phyloP scores from a whole-genome alignment of 352 stramenopile genomes.

The Thalassiosira hispida region DNA sequence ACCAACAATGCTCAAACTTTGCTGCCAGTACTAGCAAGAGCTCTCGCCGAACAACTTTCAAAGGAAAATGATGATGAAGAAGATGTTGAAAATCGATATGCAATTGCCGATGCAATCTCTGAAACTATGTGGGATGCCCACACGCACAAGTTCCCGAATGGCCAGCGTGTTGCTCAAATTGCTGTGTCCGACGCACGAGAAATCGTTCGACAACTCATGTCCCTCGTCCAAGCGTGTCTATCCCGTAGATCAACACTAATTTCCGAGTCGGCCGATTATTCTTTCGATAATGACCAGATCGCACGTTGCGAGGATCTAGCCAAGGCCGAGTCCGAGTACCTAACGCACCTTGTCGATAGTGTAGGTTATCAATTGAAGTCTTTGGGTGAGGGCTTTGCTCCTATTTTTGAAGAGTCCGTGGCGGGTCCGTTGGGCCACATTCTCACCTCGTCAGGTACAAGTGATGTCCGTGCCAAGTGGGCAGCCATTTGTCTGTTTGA shows the following conservation, averaged over 20 bases:
- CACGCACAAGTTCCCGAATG: constrained; percentile 43
- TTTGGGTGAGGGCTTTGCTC: constrained; percentile 57
- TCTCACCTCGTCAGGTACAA: constrained; percentile 32
- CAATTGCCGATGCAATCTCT: constrained; percentile 72
- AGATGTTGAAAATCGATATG: constrained; percentile 72
- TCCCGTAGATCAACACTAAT: constrained; percentile 29
- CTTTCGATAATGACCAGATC: constrained; percentile 65
- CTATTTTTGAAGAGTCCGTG: constrained; percentile 67
- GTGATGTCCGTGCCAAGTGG: constrained; percentile 62
- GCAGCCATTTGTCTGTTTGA: constrained; percentile 79
- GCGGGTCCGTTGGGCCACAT: constrained; percentile 61
- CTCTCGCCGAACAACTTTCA: constrained; percentile 66
- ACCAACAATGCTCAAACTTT: constrained; percentile 35
- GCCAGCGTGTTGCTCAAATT: constrained; percentile 47
- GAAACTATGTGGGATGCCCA: constrained; percentile 72
- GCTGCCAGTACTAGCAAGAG: constrained; percentile 53
- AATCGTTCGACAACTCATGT: constrained; percentile 56
- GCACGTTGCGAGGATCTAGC: constrained; percentile 61
- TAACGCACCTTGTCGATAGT: constrained; percentile 78
- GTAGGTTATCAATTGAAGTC: constrained; percentile 82
- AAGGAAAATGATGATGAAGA: constrained; percentile 66
- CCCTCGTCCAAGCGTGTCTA: constrained; percentile 36
- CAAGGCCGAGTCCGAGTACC: constrained; percentile 55
- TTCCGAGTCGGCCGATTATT: constrained; percentile 16
- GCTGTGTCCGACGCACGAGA: constrained; percentile 37